Conservation (phyloP, 345 rosid genomes). For the Salix udensis region DNA sequence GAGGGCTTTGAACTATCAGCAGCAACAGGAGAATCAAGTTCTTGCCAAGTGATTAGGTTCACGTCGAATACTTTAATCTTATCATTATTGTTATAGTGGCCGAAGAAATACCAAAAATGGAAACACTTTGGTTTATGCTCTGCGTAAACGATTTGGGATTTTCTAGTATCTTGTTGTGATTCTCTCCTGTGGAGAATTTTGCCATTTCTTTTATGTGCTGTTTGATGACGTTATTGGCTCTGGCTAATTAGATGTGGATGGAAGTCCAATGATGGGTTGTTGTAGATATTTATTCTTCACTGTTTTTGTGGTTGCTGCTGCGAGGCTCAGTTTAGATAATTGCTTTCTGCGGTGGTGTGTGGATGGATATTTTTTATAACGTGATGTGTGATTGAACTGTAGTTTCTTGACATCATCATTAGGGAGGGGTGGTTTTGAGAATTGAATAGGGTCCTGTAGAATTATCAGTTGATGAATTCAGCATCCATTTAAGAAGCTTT, state of each 20-base stretch:
- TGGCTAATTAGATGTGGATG: not conserved
- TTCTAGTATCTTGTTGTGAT: slow-evolving; percentile 7
- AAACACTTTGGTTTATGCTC: not conserved
- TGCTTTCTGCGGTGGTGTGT: not conserved
- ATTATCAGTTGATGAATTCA: too few relatives aligned
- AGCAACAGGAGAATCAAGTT: slow-evolving; percentile 78
- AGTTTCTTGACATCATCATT: too few relatives aligned
- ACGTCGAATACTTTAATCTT: not conserved
- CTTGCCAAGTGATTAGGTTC: slow-evolving; percentile 43
- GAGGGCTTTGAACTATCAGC: slow-evolving; percentile 86
- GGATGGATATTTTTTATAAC: not conserved
- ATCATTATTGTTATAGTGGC: not conserved
- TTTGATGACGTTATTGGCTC: not conserved
- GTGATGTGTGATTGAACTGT: too few relatives aligned
- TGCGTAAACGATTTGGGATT: not conserved
- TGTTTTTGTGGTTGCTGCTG: not conserved
- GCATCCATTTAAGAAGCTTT: too few relatives aligned
- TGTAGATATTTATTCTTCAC: not conserved
- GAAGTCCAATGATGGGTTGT: not conserved
- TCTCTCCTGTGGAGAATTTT: slow-evolving; percentile 20
- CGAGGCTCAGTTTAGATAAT: not conserved
- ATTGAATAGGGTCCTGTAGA: too few relatives aligned
- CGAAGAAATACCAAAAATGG: not conserved
- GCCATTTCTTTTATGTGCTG: not conserved
- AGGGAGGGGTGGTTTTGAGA: too few relatives aligned